These are phyloP conservation scores for Trichosporon sp. DNA, from an alignment of 1,284 basidiomycete species.

Conservation along the genomic window DNA sequence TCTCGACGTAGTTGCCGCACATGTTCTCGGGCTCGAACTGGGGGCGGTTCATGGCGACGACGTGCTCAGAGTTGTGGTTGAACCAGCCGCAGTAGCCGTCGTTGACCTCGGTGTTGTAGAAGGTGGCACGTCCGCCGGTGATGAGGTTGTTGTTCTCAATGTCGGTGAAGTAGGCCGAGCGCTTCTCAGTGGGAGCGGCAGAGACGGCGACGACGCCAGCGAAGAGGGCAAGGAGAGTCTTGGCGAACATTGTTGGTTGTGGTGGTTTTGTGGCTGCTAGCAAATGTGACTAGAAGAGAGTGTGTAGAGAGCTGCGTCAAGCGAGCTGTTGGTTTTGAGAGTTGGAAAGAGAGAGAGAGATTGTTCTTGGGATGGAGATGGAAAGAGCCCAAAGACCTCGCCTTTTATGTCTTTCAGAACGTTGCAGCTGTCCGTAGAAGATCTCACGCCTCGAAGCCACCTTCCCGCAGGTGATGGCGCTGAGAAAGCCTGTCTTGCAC, in stretches of 20 bases:
- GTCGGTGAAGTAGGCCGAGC: not conserved
- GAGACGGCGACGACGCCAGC: conserved; percentile 25
- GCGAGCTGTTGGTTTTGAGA: conserved; percentile 1
- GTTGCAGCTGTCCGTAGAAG: not conserved
- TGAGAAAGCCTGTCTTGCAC: not conserved
- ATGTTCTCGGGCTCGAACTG: conserved; percentile 21
- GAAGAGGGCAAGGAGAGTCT: conserved; percentile 24
- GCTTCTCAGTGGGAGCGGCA: conserved; percentile 21
- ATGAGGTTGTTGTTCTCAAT: not conserved
- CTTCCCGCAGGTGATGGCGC: not conserved
- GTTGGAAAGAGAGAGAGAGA: not conserved
- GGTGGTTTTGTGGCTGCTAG: not conserved
- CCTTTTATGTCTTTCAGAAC: not conserved
- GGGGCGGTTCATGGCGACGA: conserved; percentile 38
- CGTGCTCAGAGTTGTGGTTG: conserved; percentile 30
- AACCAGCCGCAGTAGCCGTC: conserved; percentile 34
- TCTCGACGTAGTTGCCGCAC: conserved; percentile 56
- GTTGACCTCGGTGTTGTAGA: conserved; percentile 32
- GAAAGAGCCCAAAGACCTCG: not conserved
- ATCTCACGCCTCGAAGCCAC: not conserved
- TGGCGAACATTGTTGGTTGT: conserved; percentile 20
- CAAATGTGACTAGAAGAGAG: conserved; percentile 3
- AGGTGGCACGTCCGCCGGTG: conserved; percentile 26
- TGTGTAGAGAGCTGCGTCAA: conserved; percentile 5
- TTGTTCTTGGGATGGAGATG: conserved; percentile 2